Percentiles rank a stretch among this genome's conserved stretches.
Conservation (phyloP, 495 filamentous ascomycete species). For the Aspergillus affinis region DNA sequence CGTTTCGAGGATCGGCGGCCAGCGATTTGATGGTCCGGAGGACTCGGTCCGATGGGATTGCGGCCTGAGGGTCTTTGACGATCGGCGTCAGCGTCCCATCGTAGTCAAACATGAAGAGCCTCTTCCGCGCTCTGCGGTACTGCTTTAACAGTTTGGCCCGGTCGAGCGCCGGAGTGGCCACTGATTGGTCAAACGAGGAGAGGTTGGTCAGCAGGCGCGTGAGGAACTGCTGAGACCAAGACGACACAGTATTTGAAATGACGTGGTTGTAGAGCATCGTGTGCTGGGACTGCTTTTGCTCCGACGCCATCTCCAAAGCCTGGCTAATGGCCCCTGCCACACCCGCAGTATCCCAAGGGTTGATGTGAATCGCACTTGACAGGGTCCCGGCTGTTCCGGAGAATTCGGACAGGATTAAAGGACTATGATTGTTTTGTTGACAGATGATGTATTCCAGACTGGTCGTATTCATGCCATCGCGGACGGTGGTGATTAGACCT, state of each 20-base stretch:
- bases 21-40: slow-evolving; percentile 76
- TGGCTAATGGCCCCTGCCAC: slow-evolving; percentile 78
- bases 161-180: slow-evolving; percentile 79
- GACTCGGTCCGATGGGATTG: slow-evolving; percentile 80
- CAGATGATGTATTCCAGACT: slow-evolving; percentile 91
- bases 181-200: slow-evolving; percentile 68
- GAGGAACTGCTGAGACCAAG: slow-evolving; percentile 77
- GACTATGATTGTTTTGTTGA: slow-evolving; percentile 79
- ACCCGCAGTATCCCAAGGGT: slow-evolving; percentile 83
- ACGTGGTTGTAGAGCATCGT: slow-evolving; percentile 75
- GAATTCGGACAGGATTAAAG: slow-evolving; percentile 91
- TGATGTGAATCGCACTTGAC: slow-evolving; percentile 84
- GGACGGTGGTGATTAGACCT: slow-evolving; percentile 85
- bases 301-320: slow-evolving; percentile 69
- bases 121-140: slow-evolving; percentile 68
- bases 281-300: slow-evolving; percentile 53
- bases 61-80: slow-evolving; percentile 81
- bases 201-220: slow-evolving; percentile 75
- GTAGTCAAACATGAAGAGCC: slow-evolving; percentile 97
- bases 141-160: slow-evolving; percentile 63
- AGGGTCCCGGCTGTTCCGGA: slow-evolving; percentile 89
- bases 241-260: slow-evolving; percentile 75
- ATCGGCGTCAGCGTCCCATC: slow-evolving; percentile 98
- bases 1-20: slow-evolving; percentile 74
- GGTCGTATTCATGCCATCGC: slow-evolving; percentile 97